A percentile compares a stretch with the other conserved stretches of the same genome.
These are phyloP conservation scores for Pisolithus sp. DNA, from an alignment of 768 basidiomycete genomes.

Conservation along the genomic window DNA sequence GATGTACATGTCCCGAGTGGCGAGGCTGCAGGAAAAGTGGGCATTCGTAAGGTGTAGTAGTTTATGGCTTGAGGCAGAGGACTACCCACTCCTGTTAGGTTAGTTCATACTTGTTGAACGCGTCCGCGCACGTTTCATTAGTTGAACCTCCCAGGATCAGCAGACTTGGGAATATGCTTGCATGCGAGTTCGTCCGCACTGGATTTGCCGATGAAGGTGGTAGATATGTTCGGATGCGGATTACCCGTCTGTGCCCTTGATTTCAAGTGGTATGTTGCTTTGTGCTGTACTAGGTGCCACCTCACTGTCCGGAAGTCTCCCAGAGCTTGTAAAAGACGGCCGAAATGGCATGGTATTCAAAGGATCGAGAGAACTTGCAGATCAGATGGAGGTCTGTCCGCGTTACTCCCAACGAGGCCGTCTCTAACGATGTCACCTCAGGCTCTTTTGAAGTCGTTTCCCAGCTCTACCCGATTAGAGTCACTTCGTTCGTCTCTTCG, in stretches of 20 bases:
- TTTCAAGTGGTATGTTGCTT: conserved; percentile 67
- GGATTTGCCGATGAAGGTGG: conserved; percentile 98
- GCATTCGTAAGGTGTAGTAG: conserved; percentile 71
- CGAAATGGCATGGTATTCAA: conserved; percentile 80
- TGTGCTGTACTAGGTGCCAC: conserved; percentile 3
- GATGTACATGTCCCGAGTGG: conserved; percentile 66
- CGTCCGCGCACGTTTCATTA: background rate
- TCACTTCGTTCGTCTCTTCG: conserved; percentile 47
- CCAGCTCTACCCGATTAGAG: conserved; percentile 43
- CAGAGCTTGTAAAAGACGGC: conserved; percentile 81
- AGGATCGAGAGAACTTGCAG: conserved; percentile 58
- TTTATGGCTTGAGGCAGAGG: conserved; percentile 82
- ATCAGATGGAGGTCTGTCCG: conserved; percentile 50
- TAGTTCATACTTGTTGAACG: background rate
- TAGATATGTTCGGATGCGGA: conserved; percentile 98
- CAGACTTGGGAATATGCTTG: conserved; percentile 86
- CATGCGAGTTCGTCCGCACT: conserved; percentile 87
- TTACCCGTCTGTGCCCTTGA: conserved; percentile 88
- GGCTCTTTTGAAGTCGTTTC: conserved; percentile 57
- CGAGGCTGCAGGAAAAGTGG: conserved; percentile 59
- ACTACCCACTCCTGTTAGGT: conserved; percentile 88
- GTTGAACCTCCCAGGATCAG: conserved; percentile 55
- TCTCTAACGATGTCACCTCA: conserved; percentile 21
- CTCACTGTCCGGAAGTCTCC: conserved; percentile 42
- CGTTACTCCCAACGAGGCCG: background rate